Conservation (phyloP, 2,329 filamentous ascomycete species). For the Ophiognomonia clavigignenti-juglandacearum region DNA sequence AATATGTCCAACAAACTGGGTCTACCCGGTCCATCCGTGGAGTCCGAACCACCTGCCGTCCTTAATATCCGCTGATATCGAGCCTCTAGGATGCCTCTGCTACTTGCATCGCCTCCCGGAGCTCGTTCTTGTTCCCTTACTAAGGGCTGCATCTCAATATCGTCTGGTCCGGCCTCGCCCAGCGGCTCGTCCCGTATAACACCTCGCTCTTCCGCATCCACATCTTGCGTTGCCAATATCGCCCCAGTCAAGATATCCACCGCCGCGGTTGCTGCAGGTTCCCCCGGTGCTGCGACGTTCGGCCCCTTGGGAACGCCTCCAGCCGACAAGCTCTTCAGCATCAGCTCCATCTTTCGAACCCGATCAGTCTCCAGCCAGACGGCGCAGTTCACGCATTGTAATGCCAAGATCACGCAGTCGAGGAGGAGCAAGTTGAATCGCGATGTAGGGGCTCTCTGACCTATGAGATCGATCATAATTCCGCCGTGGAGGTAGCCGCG, state of each 20-base stretch:
- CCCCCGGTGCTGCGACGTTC: conserved; percentile 21
- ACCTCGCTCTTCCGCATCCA: conserved; percentile 54
- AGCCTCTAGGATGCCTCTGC: conserved; percentile 15
- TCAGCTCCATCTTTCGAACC: conserved; percentile 43
- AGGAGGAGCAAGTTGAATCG: conserved; percentile 49
- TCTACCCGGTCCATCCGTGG: conserved; percentile 24
- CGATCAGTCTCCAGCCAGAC: conserved; percentile 57
- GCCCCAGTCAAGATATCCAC: conserved; percentile 10
- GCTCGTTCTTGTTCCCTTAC: neutral
- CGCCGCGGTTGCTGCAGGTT: conserved; percentile 14
- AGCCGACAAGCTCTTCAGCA: conserved; percentile 15
- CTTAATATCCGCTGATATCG: conserved; percentile 15
- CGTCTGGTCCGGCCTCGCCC: conserved; percentile 32
- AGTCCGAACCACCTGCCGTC: conserved; percentile 18
- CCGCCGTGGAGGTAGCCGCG: conserved; percentile 65
- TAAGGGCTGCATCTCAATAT: conserved; percentile 41
- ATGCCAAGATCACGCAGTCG: conserved; percentile 49
- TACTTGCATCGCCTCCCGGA: conserved; percentile 20
- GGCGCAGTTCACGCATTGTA: conserved; percentile 62
- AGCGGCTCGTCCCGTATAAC: conserved; percentile 35
- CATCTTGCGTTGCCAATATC: conserved; percentile 35
- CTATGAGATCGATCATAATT: conserved; percentile 63
- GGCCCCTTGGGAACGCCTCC: conserved; percentile 14
- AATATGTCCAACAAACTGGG: conserved; percentile 43
- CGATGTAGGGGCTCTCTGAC: conserved; percentile 58